Conservation (phyloP, 371 early-diverging fungal genomes). For the Capillidium rhysosporum region DNA sequence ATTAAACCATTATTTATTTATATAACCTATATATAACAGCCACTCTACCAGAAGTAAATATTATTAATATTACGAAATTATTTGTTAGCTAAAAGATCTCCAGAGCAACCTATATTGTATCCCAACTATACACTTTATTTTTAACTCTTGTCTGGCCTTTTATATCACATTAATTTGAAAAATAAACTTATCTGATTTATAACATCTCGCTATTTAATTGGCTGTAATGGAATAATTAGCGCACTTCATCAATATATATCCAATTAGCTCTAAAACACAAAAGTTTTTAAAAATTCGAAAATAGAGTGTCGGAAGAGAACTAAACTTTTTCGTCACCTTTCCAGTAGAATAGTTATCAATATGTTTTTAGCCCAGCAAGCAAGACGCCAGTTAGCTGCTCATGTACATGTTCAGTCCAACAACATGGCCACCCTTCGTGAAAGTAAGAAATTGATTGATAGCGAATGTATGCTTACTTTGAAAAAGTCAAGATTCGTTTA, state of each 20-base stretch:
- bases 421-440: conserved; percentile 85
- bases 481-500: conserved; percentile 78
- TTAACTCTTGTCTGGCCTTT: too few species aligned
- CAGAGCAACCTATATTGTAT: too few species aligned
- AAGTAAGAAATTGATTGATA: conserved; percentile 33
- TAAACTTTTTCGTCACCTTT: background rate
- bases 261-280: too few species aligned
- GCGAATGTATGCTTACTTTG: background rate
- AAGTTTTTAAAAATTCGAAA: background rate
- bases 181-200: too few species aligned
- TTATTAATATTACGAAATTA: too few species aligned
- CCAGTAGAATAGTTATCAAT: background rate
- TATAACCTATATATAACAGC: too few species aligned
- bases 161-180: too few species aligned
- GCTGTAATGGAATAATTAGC: background rate
- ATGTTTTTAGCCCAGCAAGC: background rate
- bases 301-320: background rate
- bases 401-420: conserved; percentile 39
- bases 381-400: background rate
- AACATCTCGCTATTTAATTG: background rate
- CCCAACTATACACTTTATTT: too few species aligned
- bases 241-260: too few species aligned
- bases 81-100: too few species aligned
- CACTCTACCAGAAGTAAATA: too few species aligned
- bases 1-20: too few species aligned